A percentile compares a stretch with the other conserved stretches of the same genome.
Conservation (phyloP, 768 basidiomycete genomes). For the Xanthoconium purpureum region DNA sequence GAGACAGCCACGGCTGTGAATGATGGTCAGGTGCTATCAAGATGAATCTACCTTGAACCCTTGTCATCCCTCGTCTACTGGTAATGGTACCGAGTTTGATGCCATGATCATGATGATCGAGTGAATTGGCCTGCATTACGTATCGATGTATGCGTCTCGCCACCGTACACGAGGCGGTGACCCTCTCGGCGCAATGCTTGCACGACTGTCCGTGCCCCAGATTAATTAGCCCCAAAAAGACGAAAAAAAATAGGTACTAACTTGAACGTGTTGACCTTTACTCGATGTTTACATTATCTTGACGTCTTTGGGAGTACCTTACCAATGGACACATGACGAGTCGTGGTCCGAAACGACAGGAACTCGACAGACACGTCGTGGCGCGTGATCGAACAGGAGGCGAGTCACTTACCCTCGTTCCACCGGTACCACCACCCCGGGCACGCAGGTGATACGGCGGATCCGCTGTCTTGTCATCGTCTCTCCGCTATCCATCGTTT, state of each 20-base stretch:
- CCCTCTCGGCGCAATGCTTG: not conserved
- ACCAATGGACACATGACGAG: not conserved
- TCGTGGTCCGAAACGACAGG: not conserved
- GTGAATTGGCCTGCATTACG: not conserved
- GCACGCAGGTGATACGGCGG: too few relatives aligned
- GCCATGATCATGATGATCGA: not conserved
- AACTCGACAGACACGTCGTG: not conserved
- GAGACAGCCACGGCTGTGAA: not conserved
- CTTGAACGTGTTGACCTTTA: too few relatives aligned
- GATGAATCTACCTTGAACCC: not conserved
- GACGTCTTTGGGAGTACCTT: not conserved
- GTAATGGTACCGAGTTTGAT: not conserved
- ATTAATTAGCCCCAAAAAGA: not conserved
- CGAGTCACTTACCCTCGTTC: not conserved
- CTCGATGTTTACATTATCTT: not conserved
- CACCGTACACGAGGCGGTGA: not conserved
- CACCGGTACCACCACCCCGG: not conserved
- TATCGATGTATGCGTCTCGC: slow-evolving; percentile 1
- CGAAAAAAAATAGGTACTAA: too few relatives aligned
- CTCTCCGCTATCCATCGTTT: not conserved
- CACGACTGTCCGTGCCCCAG: not conserved
- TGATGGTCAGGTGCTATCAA: not conserved
- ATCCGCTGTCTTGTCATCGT: not conserved
- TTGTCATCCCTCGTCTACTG: not conserved
- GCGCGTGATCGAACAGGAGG: slow-evolving; percentile 2